phyloP scores from a whole-genome alignment of 2,329 filamentous ascomycete species.

The Boeremia exigua region DNA sequence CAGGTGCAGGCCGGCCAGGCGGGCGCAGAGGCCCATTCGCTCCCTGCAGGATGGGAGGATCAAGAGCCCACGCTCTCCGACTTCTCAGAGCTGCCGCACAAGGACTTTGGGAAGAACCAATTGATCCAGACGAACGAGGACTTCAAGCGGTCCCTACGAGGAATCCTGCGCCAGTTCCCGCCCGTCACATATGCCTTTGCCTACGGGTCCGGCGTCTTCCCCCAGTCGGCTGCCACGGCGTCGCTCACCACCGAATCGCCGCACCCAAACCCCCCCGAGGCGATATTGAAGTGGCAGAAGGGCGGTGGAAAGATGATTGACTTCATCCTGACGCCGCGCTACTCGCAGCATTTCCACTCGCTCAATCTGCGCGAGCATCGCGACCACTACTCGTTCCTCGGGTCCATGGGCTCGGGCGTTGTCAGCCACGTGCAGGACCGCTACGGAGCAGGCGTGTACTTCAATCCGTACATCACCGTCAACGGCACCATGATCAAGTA shows the following conservation, averaged over 20 bases:
- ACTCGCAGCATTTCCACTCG: slow-evolving; percentile 96
- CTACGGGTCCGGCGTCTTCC: slow-evolving; percentile 95
- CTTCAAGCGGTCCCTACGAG: slow-evolving; percentile 87
- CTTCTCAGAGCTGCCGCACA: slow-evolving; percentile 77
- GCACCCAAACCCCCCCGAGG: slow-evolving; percentile 81
- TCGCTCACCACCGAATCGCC: slow-evolving; percentile 65
- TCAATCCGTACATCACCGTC: slow-evolving; percentile 92
- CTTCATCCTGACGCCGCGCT: slow-evolving; percentile 94
- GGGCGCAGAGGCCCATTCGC: slow-evolving; percentile 33
- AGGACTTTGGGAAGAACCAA: slow-evolving; percentile 91
- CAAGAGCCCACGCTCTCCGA: slow-evolving; percentile 73
- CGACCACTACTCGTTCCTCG: slow-evolving; percentile 88
- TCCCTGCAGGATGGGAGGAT: slow-evolving; percentile 73
- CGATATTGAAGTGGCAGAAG: slow-evolving; percentile 83
- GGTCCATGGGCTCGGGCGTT: slow-evolving; percentile 80
- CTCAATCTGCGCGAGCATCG: slow-evolving; percentile 88
- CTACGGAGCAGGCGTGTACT: slow-evolving; percentile 94
- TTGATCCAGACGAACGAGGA: slow-evolving; percentile 93
- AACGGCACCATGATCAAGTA: slow-evolving; percentile 98
- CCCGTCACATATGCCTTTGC: slow-evolving; percentile 97
- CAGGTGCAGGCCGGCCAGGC: slow-evolving; percentile 26
- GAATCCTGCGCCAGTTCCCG: slow-evolving; percentile 91
- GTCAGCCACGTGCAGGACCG: slow-evolving; percentile 86
- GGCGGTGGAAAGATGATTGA: slow-evolving; percentile 96
- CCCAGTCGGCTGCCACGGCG: slow-evolving; percentile 66